Base-by-base conservation (phyloP, 352 stramenopile genomes). In the Phytophthora melonis region DNA sequence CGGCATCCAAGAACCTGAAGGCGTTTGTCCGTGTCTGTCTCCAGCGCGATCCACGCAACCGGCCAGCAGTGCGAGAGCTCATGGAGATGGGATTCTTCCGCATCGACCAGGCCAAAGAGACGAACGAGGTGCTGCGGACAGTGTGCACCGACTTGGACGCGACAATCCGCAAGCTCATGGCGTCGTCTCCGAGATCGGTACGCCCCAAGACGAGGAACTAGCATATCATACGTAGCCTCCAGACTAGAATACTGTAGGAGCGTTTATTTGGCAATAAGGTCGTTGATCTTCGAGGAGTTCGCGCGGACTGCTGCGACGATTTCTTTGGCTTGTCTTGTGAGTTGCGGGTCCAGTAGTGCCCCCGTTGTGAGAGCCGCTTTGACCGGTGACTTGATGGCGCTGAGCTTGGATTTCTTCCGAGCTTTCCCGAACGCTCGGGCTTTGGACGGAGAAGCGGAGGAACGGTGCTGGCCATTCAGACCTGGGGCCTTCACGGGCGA, bases 271-370 rank as follows among this genome's bases (percentile, higher is more conserved):
- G 80, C 77, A 25, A 93, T 91, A 32, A 94, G 77, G 2, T 92
- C 84, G 53, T 89, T 89, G 61, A 94, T 89, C 69, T 94, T 94
- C 62, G 84, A 90, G 19, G 86, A 78, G 60, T 94, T 94, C 36
- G 81, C 68, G 4, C 87, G 84, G 6, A 94, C 68, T 25, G 78
- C 80, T 23, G 82, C 71, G 32, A 94, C 74, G 30, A 92, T 74
- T 47, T 94, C 81, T 56, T 82, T 87, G 1, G 86, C 82, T 43
- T 93, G 83, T 21, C 69, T 60, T 13, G 82, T 81, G 14, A 92
- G 85, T 8, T 91, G 77, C 5, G 80, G 81, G 47, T 94, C 84
- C 11, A 89, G 54, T 19, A 91, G 52, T 16, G 70, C 58, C 18
- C 60, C 68, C 14, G 70, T 19, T 10, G 68, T 62, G 21, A 75